Conservation (phyloP, 192 early-diverging fungal species). For the Coemansia sp. region DNA sequence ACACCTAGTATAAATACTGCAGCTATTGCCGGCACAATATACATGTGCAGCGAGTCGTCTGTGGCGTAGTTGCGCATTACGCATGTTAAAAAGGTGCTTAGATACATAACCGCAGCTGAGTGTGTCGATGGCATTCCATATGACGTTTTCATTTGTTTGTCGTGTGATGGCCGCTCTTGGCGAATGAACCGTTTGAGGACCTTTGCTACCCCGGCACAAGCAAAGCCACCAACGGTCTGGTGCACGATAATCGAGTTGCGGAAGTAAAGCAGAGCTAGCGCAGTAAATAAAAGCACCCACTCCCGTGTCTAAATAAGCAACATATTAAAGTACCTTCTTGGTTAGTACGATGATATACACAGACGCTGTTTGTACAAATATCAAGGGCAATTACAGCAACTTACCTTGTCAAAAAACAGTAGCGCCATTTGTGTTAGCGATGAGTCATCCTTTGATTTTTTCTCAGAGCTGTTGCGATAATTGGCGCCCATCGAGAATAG, state of each 20-base stretch:
- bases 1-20: constrained; percentile 1
- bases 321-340: not conserved
- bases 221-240: constrained; percentile 17
- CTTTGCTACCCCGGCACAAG: constrained; percentile 30
- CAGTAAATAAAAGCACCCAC: constrained; percentile 18
- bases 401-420: constrained; percentile 32
- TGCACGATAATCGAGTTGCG: constrained; percentile 26
- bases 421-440: not conserved
- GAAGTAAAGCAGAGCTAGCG: constrained; percentile 31
- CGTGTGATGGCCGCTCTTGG: constrained; percentile 29
- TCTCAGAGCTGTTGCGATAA: constrained; percentile 2
- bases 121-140: constrained; percentile 55
- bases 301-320: constrained; percentile 33
- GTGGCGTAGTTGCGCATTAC: not conserved
- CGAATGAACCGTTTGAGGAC: constrained; percentile 34
- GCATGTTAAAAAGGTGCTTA: constrained; percentile 17
- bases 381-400: not conserved
- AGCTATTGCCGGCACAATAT: not conserved
- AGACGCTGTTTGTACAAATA: not conserved
- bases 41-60: not conserved
- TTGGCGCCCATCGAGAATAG: constrained; percentile 8
- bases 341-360: not conserved
- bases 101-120: constrained; percentile 36
- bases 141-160: constrained; percentile 5
- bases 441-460: not conserved